Base-by-base conservation (phyloP, 495 filamentous ascomycete genomes). In the Physcia stellaris region DNA sequence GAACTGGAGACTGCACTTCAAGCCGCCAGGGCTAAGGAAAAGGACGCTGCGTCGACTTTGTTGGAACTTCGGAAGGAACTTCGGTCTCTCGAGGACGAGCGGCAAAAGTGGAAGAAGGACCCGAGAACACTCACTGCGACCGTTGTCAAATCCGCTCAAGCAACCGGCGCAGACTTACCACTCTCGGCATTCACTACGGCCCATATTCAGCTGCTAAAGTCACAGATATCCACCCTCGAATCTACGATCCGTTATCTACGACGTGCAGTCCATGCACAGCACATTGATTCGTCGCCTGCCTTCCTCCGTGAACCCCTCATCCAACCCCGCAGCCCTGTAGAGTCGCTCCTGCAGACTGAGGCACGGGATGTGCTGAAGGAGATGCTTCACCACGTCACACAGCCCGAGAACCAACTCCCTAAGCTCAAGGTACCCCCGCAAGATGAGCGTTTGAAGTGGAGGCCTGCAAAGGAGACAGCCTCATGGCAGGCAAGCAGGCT, bases 21-120 rank as follows among this genome's bases (percentile, higher is more conserved):
- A 33, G 72, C 52, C 72, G 71, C 50, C 53, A 71, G 62, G 49
- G 62, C 54, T 33, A 63, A 47, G 54, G 79, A 71, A 48, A 68
- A 58, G 49, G 61, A 66, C 1, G 53, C 62, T 1, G 53, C 62
- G 41, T 56, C 61, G 5, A 68, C 67, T 29, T 48, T 69, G 4
- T 39, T 61, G 37, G 56, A 47, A 18, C 48, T 49, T 5, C 49
- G 67, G 9, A 59, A 53, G 32, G 64, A 67, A 24, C 54, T 69
- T n/a, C 54, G 63, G 37, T 56, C 54, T 9, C 59, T 79, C 27
- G 75, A 82, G 49, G 53, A 59, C 6, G 77, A 83, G 36, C 70
- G 76, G 29, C 78, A 82, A 46, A 80, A 85, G 49, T 84, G 75
- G 78, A 73, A 77, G 61, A 78, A 81, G 57, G n/a, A n/a, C n/a